These are phyloP conservation scores for Phytophthora pinifolia DNA, from an alignment of 352 stramenopile species.

Conservation along the genomic window DNA sequence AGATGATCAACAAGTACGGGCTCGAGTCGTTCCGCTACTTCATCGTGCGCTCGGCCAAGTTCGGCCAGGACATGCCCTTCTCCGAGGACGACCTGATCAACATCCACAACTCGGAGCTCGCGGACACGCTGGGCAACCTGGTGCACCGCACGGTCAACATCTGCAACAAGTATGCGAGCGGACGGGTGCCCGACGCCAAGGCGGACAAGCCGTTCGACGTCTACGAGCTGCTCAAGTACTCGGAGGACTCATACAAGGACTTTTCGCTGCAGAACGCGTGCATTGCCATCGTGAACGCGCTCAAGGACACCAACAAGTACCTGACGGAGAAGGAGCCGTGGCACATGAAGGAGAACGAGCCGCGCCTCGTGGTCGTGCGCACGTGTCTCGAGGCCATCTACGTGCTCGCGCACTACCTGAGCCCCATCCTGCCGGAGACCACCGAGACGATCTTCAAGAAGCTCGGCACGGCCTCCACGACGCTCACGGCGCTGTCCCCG, in stretches of 20 bases:
- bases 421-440: slow-evolving; percentile 93
- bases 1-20: slow-evolving; percentile 93
- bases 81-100: slow-evolving; percentile 92
- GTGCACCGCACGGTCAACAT: slow-evolving; percentile 97
- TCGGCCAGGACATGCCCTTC: slow-evolving; percentile 96
- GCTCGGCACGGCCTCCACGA: slow-evolving; percentile 83
- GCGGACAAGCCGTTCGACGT: slow-evolving; percentile 87
- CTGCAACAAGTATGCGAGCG: slow-evolving; percentile 95
- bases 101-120: slow-evolving; percentile 97
- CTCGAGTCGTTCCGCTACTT: slow-evolving; percentile 97
- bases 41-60: slow-evolving; percentile 90
- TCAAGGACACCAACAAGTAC: slow-evolving; percentile 97
- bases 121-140: slow-evolving; percentile 94
- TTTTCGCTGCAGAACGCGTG: slow-evolving; percentile 92
- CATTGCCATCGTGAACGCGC: slow-evolving; percentile 88
- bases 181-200: slow-evolving; percentile 58
- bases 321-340: slow-evolving; percentile 97
- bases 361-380: slow-evolving; percentile 91
- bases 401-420: slow-evolving; percentile 94
- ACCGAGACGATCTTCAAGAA: slow-evolving; percentile 95
- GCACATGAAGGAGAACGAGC: slow-evolving; percentile 94
- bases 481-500: slow-evolving; percentile 72
- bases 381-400: slow-evolving; percentile 98
- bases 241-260: slow-evolving; percentile 90
- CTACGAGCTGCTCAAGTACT: slow-evolving; percentile 75